Conservation (phyloP, 495 filamentous ascomycete genomes). For the Aspergillus egyptiacus region DNA sequence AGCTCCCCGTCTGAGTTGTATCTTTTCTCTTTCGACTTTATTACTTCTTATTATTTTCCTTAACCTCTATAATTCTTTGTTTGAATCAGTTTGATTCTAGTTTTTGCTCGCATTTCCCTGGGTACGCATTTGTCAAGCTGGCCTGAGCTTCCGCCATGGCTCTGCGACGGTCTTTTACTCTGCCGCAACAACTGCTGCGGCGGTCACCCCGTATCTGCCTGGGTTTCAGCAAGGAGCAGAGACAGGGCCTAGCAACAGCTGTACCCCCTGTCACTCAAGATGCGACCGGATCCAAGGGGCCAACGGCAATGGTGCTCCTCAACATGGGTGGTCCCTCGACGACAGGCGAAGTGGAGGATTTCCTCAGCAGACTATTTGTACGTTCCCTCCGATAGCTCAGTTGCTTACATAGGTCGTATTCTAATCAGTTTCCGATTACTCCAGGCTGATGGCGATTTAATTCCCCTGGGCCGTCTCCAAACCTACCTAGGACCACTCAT, state of each 20-base stretch:
- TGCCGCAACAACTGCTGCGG: constrained; percentile 30
- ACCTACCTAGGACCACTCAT: constrained; percentile 85
- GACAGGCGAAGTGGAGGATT: constrained; percentile 78
- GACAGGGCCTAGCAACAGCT: constrained; percentile 53
- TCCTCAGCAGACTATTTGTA: constrained; percentile 92
- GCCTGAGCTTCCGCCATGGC: constrained; percentile 26
- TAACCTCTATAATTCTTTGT: too few relatives aligned
- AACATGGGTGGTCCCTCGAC: constrained; percentile 99
- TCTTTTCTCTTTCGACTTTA: too few relatives aligned
- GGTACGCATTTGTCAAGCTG: too few relatives aligned
- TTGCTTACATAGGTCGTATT: neutral
- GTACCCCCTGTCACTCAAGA: constrained; percentile 71
- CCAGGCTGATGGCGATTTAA: constrained; percentile 87
- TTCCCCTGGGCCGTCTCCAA: constrained; percentile 92
- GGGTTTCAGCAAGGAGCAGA: constrained; percentile 22
- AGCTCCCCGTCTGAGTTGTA: too few relatives aligned
- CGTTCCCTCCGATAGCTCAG: constrained; percentile 17
- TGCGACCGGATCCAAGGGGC: constrained; percentile 54
- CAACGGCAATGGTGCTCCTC: constrained; percentile 95
- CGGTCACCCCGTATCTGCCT: constrained; percentile 21
- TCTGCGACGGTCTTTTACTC: constrained; percentile 29
- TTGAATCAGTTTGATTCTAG: too few relatives aligned
- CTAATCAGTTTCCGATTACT: constrained; percentile 2
- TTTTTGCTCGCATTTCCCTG: too few relatives aligned
- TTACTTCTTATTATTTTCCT: neutral